Base-by-base conservation (phyloP, 208 protist species). In the Leishmania braziliensis region DNA sequence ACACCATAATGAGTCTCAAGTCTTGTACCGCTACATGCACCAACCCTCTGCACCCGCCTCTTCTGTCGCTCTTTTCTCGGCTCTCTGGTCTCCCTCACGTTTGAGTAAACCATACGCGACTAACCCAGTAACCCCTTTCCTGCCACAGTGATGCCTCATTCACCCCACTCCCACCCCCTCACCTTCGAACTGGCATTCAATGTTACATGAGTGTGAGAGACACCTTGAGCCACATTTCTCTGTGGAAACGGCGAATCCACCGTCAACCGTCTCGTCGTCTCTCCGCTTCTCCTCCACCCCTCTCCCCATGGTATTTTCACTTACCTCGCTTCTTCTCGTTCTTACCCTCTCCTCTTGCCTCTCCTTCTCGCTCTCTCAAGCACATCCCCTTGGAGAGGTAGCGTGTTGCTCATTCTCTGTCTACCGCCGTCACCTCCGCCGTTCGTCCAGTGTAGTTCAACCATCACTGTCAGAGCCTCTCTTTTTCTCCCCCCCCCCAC, bases 31-130 rank as follows among this genome's bases (percentile, higher is more conserved):
- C 36, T n/a, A 26, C 26, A 73, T 18, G 69, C 69, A 54, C n/a
- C 23, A 26, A 46, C 56, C 66, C 54, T 36, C 29, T 12, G 5
- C 77, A 16, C 62, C 43, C 62, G 9, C 36, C 51, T n/a, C 23
- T n/a, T 18, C 48, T 77, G 39, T 63, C n/a, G 60, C 33, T 73
- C n/a, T 73, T 23, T 73, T 73, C 58, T 29, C 58, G 62, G 18
- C 62, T 66, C 62, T 9, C 62, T 66, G 62, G n/a, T 66, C 29
- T 8, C 62, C 62, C 62, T 39, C 62, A 68, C 62, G 29, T 29
- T 39, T 68, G 62, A 68, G 62, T 39, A n/a, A n/a, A 20, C 39
- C 62, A 68, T 68, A 39, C 26, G 29, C 9, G 29, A 39, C 29
- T 26, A 8, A 20, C 8, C 29, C 29, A 16, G 62, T 68, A 68